These are phyloP conservation scores for Sarocladium oryzae DNA, from an alignment of 2,329 filamentous ascomycete species.

Conservation along the genomic window DNA sequence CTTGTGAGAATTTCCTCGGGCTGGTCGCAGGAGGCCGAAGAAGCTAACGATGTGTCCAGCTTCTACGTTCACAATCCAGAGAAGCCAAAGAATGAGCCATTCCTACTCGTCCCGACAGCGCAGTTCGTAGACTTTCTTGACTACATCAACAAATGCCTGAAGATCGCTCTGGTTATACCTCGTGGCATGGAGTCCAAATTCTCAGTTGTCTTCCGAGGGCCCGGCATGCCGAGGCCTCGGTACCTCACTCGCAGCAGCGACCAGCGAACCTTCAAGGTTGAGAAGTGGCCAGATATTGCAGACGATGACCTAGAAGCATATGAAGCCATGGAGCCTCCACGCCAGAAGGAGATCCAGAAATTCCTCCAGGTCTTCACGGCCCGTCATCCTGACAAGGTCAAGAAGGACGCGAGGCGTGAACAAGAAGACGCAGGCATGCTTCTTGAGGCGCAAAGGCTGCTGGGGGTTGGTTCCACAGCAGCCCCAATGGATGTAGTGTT, in stretches of 20 bases:
- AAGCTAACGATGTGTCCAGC: slow-evolving; percentile 29
- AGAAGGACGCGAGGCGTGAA: background rate
- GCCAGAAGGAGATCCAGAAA: slow-evolving; percentile 2
- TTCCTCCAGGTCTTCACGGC: background rate
- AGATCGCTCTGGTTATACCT: slow-evolving; percentile 52
- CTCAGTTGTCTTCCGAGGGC: slow-evolving; percentile 52
- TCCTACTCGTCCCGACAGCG: slow-evolving; percentile 59
- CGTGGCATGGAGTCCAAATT: slow-evolving; percentile 45
- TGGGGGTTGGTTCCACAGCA: slow-evolving; percentile 46
- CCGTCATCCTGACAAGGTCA: slow-evolving; percentile 1
- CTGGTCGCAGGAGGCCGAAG: background rate
- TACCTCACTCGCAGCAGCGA: slow-evolving; percentile 46
- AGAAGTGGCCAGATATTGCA: slow-evolving; percentile 28
- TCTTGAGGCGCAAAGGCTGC: slow-evolving; percentile 60
- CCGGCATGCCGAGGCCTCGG: slow-evolving; percentile 56
- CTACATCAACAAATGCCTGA: slow-evolving; percentile 55
- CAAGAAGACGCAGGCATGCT: slow-evolving; percentile 34
- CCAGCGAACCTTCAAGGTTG: slow-evolving; percentile 22
- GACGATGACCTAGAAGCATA: slow-evolving; percentile 27
- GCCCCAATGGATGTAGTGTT: slow-evolving; percentile 44
- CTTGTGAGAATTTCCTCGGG: slow-evolving; percentile 48
- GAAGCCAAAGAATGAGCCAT: slow-evolving; percentile 39
- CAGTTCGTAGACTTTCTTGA: slow-evolving; percentile 61
- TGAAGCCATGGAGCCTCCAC: slow-evolving; percentile 4
- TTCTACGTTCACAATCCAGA: slow-evolving; percentile 59